Evolutionary conservation across 768 basidiomycete species (phyloP).

Genomic region (Pisolithus albus): DNA sequence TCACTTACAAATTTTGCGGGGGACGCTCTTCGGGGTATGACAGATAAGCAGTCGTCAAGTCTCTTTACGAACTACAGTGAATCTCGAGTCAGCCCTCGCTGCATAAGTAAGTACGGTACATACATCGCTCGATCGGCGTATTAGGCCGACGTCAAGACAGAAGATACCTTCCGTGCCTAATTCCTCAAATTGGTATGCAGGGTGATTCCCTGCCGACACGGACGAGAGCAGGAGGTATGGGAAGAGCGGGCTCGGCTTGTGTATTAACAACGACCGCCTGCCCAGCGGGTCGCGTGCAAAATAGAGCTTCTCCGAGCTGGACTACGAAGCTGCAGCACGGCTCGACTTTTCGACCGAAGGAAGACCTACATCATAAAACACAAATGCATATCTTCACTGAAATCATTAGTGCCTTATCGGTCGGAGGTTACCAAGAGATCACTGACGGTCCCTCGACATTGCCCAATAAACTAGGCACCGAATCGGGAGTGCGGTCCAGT

Average conservation of each 20-base stretch:
- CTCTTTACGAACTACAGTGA: slow-evolving; percentile 13
- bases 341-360: background rate
- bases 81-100: background rate
- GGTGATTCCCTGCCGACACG: slow-evolving; percentile 46
- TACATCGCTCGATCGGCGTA: slow-evolving; percentile 23
- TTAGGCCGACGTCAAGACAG: slow-evolving; percentile 39
- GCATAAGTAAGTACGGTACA: background rate
- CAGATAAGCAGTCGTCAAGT: slow-evolving; percentile 14
- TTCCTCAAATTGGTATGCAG: slow-evolving; percentile 52
- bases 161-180: slow-evolving; percentile 53
- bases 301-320: slow-evolving; percentile 42
- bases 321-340: slow-evolving; percentile 28
- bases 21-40: slow-evolving; percentile 15
- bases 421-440: background rate
- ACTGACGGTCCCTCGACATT: slow-evolving; percentile 79
- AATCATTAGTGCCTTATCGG: background rate
- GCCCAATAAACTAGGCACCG: slow-evolving; percentile 48
- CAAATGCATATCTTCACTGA: slow-evolving; percentile 63
- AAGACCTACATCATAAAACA: slow-evolving; percentile 61
- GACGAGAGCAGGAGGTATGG: slow-evolving; percentile 63
- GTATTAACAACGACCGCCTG: slow-evolving; percentile 75
- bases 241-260: slow-evolving; percentile 40
- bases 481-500: slow-evolving; percentile 21
- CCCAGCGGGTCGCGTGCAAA: slow-evolving; percentile 83
- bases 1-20: background rate